These are phyloP conservation scores for Apostasia ramifera DNA, from an alignment of 106 monocot species.

Conservation along the genomic window DNA sequence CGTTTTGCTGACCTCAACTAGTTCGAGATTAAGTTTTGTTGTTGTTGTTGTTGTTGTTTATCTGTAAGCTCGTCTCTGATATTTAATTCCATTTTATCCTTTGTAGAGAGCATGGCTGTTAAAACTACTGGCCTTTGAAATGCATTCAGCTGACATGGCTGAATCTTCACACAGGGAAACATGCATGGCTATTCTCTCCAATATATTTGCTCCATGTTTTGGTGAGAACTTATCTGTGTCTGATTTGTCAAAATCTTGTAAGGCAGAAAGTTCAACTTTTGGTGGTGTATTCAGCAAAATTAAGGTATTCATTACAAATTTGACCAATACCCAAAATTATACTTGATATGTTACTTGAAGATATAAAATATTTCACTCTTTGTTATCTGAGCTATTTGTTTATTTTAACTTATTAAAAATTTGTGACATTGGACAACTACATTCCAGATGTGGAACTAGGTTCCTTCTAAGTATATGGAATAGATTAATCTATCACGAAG, in stretches of 20 bases:
- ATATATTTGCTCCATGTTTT: slow-evolving; percentile 27
- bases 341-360: not conserved
- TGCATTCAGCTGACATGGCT: slow-evolving; percentile 78
- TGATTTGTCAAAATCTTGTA: slow-evolving; percentile 11
- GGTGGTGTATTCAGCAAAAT: slow-evolving; percentile 24
- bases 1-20: too few species aligned
- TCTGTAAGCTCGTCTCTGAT: too few species aligned
- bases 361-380: too few species aligned
- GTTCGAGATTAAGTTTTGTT: too few species aligned
- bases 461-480: too few species aligned
- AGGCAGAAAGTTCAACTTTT: slow-evolving; percentile 8
- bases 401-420: too few species aligned
- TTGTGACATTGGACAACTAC: too few species aligned
- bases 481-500: too few species aligned
- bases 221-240: slow-evolving; percentile 13
- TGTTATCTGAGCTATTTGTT: too few species aligned
- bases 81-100: not conserved
- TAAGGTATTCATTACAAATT: slow-evolving; percentile 38
- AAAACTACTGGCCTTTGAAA: slow-evolving; percentile 77
- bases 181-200: slow-evolving; percentile 58
- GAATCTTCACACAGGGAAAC: slow-evolving; percentile 59
- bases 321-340: not conserved
- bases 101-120: slow-evolving; percentile 90
- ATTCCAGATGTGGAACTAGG: too few species aligned
- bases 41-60: too few species aligned